Evolutionary conservation across 2,329 filamentous ascomycete species (phyloP), one percentile per base, ranked within the genome.

Genomic region (Uncinocarpus reesii): DNA sequence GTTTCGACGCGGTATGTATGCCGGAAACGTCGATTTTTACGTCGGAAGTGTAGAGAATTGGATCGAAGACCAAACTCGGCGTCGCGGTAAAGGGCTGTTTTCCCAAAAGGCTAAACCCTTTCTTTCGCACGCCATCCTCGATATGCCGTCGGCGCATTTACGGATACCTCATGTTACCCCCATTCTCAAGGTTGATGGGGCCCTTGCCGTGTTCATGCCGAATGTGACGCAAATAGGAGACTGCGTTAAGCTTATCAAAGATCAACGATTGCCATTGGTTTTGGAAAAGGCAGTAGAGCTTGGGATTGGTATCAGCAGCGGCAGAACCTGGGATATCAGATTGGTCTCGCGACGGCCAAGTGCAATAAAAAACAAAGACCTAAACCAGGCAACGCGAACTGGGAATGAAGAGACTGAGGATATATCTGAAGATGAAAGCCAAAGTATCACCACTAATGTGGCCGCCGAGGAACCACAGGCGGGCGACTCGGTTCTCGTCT

Each of bases 151-250:
- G 24, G 75, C 81, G 1, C 71, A 85, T 45, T 55, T 62, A 8
- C 72, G 67, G 37, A 69, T 74, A 32, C 59, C 67, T 1, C 65
- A 71, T 53, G 66, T 72, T 16, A 62, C 66, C 0, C 64, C 64
- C 1, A 77, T 80, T 11, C 65, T 92, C 46, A 76, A 76, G 32
- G 71, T 76, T 1, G 77, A 84, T 57, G 84, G 80, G 0, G 68
- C 77, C 7, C 68, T 90, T 26, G 71, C 83, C 11, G 72, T 87
- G 1, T 92, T 88, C 66, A 80, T 79, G 54, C 86, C 86, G 0
- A 86, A 80, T 56, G 79, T 92, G 50, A 88, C 84, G 7, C 86
- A 90, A 62, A 83, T 90, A 48, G 79, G 75, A 34, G 74, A 80
- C 4, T 84, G 81, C 50, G 69, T 81, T 23, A 66, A 74, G 38